phyloP scores from a whole-genome alignment of 1,284 basidiomycete species.

The Ceratobasidium sp. region DNA sequence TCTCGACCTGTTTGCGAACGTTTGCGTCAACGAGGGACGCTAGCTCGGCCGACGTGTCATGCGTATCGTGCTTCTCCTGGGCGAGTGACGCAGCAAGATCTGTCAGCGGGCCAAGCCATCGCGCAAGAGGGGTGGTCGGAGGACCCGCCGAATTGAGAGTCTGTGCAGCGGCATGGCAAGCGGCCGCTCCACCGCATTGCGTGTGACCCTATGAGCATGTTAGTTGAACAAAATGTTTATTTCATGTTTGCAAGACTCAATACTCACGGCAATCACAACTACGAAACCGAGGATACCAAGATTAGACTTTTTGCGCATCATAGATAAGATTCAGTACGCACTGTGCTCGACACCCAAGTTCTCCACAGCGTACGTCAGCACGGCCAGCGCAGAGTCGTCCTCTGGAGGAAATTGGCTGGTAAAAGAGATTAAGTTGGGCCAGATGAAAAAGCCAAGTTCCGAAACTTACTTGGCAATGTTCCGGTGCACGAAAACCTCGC shows the following conservation, averaged over 20 bases:
- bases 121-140: conserved; percentile 68
- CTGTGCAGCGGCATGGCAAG: conserved; percentile 66
- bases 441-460: background rate
- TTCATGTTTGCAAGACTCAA: conserved; percentile 19
- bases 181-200: conserved; percentile 82
- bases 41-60: conserved; percentile 55
- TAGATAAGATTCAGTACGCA: conserved; percentile 62
- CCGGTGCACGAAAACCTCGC: conserved; percentile 78
- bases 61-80: conserved; percentile 56
- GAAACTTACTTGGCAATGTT: conserved; percentile 73
- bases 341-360: conserved; percentile 87
- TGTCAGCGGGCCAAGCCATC: conserved; percentile 82
- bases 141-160: conserved; percentile 35
- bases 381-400: conserved; percentile 84
- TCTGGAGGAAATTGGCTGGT: conserved; percentile 86
- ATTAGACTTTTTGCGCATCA: conserved; percentile 27
- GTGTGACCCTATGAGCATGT: conserved; percentile 88
- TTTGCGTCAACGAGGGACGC: conserved; percentile 79
- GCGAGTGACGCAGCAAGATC: conserved; percentile 65
- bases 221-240: conserved; percentile 56
- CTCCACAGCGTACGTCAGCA: conserved; percentile 86
- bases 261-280: conserved; percentile 39
- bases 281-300: conserved; percentile 1
- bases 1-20: conserved; percentile 81
- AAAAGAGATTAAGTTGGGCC: conserved; percentile 23